Conservation (phyloP, 176 grass and related monocot genomes). For the maize (Zea mays) region Zm-B73-REFERENCE-NAM-5.0 NC_050099.1:200641001-200641500, state of each 20-base stretch:
- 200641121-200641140: constrained; percentile 68
- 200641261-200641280: constrained; percentile 62
- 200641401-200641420: background rate
- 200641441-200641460: background rate
- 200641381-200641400: constrained; percentile 20
- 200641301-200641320: constrained; percentile 91
- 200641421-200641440: constrained; percentile 42
- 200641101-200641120: constrained; percentile 66
- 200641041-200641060: constrained; percentile 55
- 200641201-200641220: constrained; percentile 66
- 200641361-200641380: constrained; percentile 34
- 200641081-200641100: constrained; percentile 60
- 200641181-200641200: constrained; percentile 64
- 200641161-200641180: constrained; percentile 76
- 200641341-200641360: constrained; percentile 28
- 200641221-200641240: constrained; percentile 58
- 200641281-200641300: constrained; percentile 91
- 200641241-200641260: constrained; percentile 46
- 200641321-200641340: constrained; percentile 58
- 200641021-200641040: constrained; percentile 38
- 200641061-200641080: constrained; percentile 71
- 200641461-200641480: background rate
- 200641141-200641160: constrained; percentile 49
- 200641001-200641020: constrained; percentile 23
- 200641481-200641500: background rate